Evolutionary conservation across 2,329 filamentous ascomycete species (phyloP).

Genomic region (Capronia coronata): DNA sequence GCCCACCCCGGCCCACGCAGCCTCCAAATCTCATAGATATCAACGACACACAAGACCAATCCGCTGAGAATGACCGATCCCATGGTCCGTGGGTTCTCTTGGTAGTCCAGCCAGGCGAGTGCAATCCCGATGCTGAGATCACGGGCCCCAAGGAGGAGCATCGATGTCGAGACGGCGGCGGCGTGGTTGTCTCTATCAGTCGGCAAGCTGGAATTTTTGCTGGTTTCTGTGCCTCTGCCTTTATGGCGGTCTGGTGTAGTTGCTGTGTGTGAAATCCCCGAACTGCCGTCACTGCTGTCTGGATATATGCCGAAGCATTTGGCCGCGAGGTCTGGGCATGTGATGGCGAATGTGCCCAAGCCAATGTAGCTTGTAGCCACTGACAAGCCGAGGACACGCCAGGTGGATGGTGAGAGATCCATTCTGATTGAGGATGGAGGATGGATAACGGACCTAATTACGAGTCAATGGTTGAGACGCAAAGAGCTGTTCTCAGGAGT

Average conservation of each 20-base stretch:
- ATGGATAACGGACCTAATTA: too few species aligned
- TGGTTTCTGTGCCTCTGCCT: neutral
- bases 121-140: constrained; percentile 23
- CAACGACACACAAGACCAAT: constrained; percentile 16
- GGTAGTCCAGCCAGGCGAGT: constrained; percentile 42
- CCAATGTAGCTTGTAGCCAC: constrained; percentile 19
- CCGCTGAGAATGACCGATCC: constrained; percentile 19
- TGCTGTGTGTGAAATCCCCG: too few species aligned
- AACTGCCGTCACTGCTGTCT: too few species aligned
- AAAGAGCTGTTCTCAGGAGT: too few species aligned
- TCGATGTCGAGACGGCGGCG: constrained; percentile 8
- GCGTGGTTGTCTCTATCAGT: constrained; percentile 7
- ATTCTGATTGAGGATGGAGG: constrained; percentile 1
- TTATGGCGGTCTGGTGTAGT: too few species aligned
- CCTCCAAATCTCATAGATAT: constrained; percentile 13
- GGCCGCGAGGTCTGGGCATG: constrained; percentile 3
- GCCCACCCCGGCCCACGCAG: constrained; percentile 12
- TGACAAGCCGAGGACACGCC: constrained; percentile 19
- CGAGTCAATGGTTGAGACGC: constrained; percentile 23
- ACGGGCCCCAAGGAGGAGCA: constrained; percentile 19
- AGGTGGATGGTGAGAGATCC: constrained; percentile 17
- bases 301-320: constrained; percentile 18
- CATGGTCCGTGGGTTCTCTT: constrained; percentile 28
- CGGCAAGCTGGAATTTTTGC: too few species aligned
- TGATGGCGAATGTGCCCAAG: constrained; percentile 14